Evolutionary conservation across 2,329 filamentous ascomycete species (phyloP).

Genomic region (Exophiala lecanii-corni): DNA sequence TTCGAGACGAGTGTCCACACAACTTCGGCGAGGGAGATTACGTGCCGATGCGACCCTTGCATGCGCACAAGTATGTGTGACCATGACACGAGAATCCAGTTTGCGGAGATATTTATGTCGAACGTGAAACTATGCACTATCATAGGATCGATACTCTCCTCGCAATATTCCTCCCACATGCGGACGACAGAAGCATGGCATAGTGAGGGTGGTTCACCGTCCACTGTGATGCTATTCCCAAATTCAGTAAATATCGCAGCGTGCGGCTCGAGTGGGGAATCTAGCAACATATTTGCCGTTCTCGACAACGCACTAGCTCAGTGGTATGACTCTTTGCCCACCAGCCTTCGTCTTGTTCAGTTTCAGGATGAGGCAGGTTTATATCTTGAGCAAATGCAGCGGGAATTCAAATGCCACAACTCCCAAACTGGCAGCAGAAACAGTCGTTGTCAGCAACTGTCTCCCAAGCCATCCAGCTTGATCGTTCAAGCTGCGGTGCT

Average conservation of each 20-base stretch:
- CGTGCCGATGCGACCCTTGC: background rate
- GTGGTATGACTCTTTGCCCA: background rate
- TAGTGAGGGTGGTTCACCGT: background rate
- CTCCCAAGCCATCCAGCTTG: constrained; percentile 4
- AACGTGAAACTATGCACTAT: constrained; percentile 11
- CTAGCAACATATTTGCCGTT: too few relatives aligned
- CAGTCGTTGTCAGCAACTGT: too few relatives aligned
- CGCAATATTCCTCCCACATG: constrained; percentile 5
- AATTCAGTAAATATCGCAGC: too few relatives aligned
- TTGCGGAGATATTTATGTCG: constrained; percentile 10
- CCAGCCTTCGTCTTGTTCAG: too few relatives aligned
- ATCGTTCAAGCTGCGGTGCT: constrained; percentile 6
- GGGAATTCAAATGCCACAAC: too few relatives aligned
- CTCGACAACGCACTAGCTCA: background rate
- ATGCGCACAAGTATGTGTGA: constrained; percentile 1
- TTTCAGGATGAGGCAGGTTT: too few relatives aligned
- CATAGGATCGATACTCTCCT: constrained; percentile 11
- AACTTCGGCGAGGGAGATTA: background rate
- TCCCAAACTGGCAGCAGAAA: too few relatives aligned
- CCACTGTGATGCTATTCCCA: background rate
- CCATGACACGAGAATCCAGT: background rate
- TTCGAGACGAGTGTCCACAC: constrained; percentile 2
- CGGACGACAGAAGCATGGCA: background rate
- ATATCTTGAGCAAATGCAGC: too few relatives aligned
- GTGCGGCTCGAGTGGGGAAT: too few relatives aligned